Conservation (phyloP, 169 alveolate genomes). For the Eimeria sp. region DNA sequence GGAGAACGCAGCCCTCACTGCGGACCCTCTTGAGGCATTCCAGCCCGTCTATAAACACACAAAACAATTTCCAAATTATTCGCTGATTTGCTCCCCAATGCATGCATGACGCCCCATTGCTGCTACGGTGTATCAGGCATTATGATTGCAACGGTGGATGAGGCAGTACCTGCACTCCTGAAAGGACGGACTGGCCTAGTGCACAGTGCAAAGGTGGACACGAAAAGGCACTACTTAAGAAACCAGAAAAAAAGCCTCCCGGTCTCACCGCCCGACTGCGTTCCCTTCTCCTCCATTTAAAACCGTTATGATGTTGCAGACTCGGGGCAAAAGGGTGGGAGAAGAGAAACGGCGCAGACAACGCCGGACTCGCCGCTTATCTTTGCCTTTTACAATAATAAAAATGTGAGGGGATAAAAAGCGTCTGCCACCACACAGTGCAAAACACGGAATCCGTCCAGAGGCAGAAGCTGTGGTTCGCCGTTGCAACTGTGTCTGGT, state of each 20-base stretch:
- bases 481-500: background rate
- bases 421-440: background rate
- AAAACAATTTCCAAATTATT: background rate
- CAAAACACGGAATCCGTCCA: background rate
- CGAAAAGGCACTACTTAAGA: background rate
- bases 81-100: background rate
- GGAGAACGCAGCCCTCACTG: conserved; percentile 80
- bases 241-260: background rate
- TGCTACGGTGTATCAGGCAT: background rate
- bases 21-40: conserved; percentile 72
- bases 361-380: background rate
- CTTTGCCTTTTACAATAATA: background rate
- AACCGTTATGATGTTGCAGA: background rate
- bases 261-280: background rate
- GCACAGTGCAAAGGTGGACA: background rate
- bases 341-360: background rate
- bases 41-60: background rate
- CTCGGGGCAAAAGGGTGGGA: background rate
- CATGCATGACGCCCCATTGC: background rate
- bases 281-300: background rate
- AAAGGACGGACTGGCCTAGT: background rate
- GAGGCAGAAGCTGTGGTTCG: background rate
- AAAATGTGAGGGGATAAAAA: background rate
- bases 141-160: background rate
- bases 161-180: background rate